phyloP scores from a whole-genome alignment of 306 rosid genomes.

The Castanea sativa region DNA sequence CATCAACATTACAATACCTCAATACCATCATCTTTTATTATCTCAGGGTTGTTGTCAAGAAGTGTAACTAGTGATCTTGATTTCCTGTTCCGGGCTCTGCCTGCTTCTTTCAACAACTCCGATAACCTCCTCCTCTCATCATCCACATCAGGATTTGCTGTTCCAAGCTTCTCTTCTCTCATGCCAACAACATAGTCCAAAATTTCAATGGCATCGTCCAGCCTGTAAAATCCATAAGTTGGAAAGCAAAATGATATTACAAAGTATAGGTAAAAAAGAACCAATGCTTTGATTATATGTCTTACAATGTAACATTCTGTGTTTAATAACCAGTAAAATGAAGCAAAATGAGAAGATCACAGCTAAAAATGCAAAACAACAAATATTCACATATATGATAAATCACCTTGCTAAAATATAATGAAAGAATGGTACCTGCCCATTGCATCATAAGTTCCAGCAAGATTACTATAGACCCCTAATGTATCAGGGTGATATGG shows the following conservation, averaged over 20 bases:
- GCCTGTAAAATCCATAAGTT: constrained; percentile 34
- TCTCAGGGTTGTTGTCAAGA: constrained; percentile 45
- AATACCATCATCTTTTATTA: constrained; percentile 35
- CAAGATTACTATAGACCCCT: constrained; percentile 81
- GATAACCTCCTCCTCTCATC: constrained; percentile 80
- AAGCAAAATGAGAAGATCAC: neutral
- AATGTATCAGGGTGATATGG: constrained; percentile 76
- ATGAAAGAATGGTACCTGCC: constrained; percentile 58
- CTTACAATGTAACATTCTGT: constrained; percentile 1
- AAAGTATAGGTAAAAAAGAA: constrained; percentile 3
- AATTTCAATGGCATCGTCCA: constrained; percentile 79
- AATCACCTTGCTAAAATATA: neutral
- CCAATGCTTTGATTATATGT: too few relatives aligned
- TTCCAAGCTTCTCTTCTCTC: constrained; percentile 92
- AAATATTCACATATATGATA: neutral
- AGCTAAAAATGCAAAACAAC: neutral
- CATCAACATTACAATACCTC: constrained; percentile 39
- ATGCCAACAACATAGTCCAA: constrained; percentile 72
- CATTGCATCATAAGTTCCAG: constrained; percentile 93
- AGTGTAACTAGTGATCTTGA: constrained; percentile 64
- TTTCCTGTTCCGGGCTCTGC: constrained; percentile 59
- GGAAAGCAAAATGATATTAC: constrained; percentile 12
- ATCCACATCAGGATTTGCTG: constrained; percentile 74
- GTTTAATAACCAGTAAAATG: neutral
- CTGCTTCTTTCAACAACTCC: constrained; percentile 74